Evolutionary conservation across 176 grass and related monocot species (phyloP), one percentile per base, ranked within the genome.

Genomic region (Avena insularis): DNA sequence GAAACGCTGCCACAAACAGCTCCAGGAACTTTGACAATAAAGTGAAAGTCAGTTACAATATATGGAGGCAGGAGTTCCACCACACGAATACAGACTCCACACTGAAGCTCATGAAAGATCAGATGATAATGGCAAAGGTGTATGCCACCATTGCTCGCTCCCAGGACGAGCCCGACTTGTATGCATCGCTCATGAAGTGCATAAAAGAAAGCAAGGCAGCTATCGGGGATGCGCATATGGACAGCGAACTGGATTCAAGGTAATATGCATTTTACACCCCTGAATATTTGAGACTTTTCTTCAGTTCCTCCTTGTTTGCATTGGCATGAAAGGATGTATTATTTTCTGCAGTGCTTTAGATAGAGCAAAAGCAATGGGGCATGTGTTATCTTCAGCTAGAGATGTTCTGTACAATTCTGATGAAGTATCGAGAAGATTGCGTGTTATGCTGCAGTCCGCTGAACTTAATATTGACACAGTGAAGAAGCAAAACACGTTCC

Each of bases 401-500:
- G 89, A 93, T 90, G 82, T 86, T 67, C 80, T 94, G 36, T 90
- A 79, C 60, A 88, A 76, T 63, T 79, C 87, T 36, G 80, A 74
- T 59, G 92, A 93, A 54, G 90, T 93, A 60, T 88, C 91, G 14
- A 94, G 87, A 91, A 91, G 88, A 85, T 88, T 99, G 54, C 88
- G 92, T 71, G 83, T 78, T 67, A 96, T 99, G 92, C 73, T 96
- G 84, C 97, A 96, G 82, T 93, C 88, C 10, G 84, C 87, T 8
- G 97, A 99, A 90, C 85, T 93, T 85, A 90, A 90, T 82, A 96
- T 94, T 13, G 87, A 90, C 69, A 68, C 85, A 20, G 89, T 90
- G 13, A 98, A 94, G 90, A 96, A 96, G 79, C 94, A 98, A 9
- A 98, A 93, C 66, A 91, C 97, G 55, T 98, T 98, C 79, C 83